Conservation (phyloP, 1,139 yeast species). For the Kodamaea arcana region DNA sequence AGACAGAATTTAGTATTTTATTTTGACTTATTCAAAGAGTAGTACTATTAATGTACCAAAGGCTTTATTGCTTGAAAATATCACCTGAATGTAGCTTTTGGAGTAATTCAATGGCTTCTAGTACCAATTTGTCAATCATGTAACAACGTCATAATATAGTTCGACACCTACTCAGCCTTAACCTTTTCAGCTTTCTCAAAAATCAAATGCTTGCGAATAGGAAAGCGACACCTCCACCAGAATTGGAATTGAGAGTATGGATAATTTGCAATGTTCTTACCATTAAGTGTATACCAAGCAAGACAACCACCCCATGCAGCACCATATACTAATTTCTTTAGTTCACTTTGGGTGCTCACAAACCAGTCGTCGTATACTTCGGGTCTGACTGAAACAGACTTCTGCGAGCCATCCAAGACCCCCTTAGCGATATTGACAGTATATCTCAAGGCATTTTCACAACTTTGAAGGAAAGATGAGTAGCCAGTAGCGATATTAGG, state of each 20-base stretch:
- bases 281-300: constrained; percentile 36
- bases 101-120: no score
- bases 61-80: no score
- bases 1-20: no score
- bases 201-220: no score
- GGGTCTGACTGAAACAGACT: constrained; percentile 30
- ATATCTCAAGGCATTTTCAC: constrained; percentile 34
- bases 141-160: no score
- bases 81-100: no score
- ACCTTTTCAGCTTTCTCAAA: no score
- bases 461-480: constrained; percentile 39
- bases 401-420: constrained; percentile 27
- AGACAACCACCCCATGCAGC: constrained; percentile 41
- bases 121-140: no score
- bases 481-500: constrained; percentile 46
- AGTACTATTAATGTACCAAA: no score
- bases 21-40: no score
- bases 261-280: constrained; percentile 32
- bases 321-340: constrained; percentile 34
- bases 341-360: constrained; percentile 22
- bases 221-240: constrained; percentile 30
- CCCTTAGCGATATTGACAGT: constrained; percentile 22
- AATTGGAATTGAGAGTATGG: constrained; percentile 37
- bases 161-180: no score
- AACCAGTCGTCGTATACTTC: constrained; percentile 37